These are phyloP conservation scores for Hirschfeldia incana DNA, from an alignment of 345 rosid genomes.

Conservation along the genomic window DNA sequence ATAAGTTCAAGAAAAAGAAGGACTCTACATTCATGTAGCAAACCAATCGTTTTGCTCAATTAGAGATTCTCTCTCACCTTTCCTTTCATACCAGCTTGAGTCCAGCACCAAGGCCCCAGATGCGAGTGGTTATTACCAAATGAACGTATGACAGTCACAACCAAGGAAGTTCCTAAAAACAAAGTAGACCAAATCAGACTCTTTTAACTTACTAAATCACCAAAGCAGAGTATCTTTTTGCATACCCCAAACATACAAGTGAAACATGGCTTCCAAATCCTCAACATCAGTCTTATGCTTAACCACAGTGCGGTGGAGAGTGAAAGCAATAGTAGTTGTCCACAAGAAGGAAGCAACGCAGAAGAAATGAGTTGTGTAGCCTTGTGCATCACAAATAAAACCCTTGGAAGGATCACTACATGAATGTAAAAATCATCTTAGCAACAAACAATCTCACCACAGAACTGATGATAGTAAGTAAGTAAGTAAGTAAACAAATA, in stretches of 20 bases:
- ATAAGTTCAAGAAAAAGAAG: constrained; percentile 10
- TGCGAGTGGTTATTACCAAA: constrained; percentile 79
- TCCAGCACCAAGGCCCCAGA: constrained; percentile 78
- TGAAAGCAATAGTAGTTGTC: constrained; percentile 94
- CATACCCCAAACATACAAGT: constrained; percentile 95
- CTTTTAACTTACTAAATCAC: background rate
- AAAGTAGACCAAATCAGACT: constrained; percentile 22
- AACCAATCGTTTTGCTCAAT: background rate
- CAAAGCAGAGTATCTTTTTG: background rate
- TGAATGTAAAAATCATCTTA: background rate
- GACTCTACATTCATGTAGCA: background rate
- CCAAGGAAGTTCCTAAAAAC: constrained; percentile 69
- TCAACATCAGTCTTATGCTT: constrained; percentile 91
- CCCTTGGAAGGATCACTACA: constrained; percentile 54
- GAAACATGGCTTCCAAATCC: constrained; percentile 95
- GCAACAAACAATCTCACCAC: background rate
- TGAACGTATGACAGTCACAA: constrained; percentile 80
- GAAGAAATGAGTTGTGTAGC: background rate
- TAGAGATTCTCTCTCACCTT: constrained; percentile 53
- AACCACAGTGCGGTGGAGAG: constrained; percentile 94
- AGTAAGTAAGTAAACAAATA: background rate
- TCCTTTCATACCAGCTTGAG: constrained; percentile 77
- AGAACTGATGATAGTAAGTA: background rate
- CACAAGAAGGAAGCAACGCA: constrained; percentile 92
- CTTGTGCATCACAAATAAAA: constrained; percentile 15